Base-by-base conservation (phyloP, 768 basidiomycete species). In the Bullera alba region DNA sequence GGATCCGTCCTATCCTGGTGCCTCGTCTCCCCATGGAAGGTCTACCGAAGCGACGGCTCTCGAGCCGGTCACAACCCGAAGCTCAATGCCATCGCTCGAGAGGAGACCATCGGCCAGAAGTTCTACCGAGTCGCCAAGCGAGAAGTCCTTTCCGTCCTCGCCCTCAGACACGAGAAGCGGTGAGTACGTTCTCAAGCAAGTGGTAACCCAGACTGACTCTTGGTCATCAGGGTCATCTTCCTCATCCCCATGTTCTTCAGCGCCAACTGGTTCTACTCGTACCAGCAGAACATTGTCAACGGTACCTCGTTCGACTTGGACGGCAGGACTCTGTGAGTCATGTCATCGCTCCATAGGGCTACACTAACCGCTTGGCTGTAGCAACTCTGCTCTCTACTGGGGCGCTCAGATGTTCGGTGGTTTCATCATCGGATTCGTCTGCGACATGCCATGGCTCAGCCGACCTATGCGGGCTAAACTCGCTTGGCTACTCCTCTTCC, bases 361-460 rank as follows among this genome's bases (percentile, higher is more conserved):
- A 15, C 2, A 14, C 2, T 35, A 14, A 2, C 34, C 14, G 34
- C 34, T 17, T 17, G 17, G 34, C 8, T 22, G 27, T 25, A 44
- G 42, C 27, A 51, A 51, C 43, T 44, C 42, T n/a, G 50, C 50
- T 21, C 50, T 51, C 1, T 51, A 51, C 30, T 51, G 50, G 50
- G 28, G 29, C 14, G 50, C 50, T 21, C 50, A 51, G 25, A 51
- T 51, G 42, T 44, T 51, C 35, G 50, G 50, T 16, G 50, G 50
- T 4, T 26, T 44, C 28, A 19, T 35, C 26, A 51, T 51, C 28
- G 44, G 51, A n/a, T 37, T 39, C 22, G 14, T 52, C 5, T 21
- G n/a, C 21, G 51, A 52, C 32, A 23, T 38, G 2, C 30, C 32
- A 3, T 46, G 22, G 10, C 39, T 46, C 21, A 36, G 30, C 32